A percentile compares a stretch with the other conserved stretches of the same genome.
These are phyloP conservation scores for Alnus glutinosa DNA, from an alignment of 306 rosid genomes.

Conservation along the genomic window DNA sequence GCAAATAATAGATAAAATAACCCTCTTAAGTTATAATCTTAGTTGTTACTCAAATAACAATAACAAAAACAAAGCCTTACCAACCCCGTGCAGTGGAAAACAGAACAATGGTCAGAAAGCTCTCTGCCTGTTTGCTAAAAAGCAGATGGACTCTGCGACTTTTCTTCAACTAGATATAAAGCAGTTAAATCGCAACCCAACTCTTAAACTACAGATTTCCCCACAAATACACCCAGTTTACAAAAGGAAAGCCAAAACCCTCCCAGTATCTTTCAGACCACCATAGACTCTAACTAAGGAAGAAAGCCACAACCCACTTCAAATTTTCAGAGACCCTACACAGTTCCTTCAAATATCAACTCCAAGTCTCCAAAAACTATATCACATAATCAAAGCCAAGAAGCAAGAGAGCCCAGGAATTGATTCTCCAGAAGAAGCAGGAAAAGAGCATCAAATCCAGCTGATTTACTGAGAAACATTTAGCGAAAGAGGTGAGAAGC, in stretches of 20 bases:
- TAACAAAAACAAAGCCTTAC: conserved; percentile 22
- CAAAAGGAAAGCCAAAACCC: not conserved
- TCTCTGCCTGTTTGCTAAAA: conserved; percentile 22
- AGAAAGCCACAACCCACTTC: conserved; percentile 6
- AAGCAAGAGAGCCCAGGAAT: not conserved
- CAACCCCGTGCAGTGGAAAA: conserved; percentile 18
- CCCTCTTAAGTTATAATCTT: not conserved
- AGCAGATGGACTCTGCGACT: not conserved
- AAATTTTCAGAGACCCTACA: not conserved
- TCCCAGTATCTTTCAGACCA: not conserved
- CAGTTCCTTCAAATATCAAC: conserved; percentile 1
- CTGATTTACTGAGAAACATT: no score
- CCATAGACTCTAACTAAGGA: not conserved
- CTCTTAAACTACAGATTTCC: not conserved
- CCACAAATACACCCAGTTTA: not conserved
- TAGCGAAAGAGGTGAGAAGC: no score
- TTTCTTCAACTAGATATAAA: not conserved
- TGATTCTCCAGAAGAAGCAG: not conserved
- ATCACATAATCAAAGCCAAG: not conserved
- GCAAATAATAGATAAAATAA: not conserved
- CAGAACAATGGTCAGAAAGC: conserved; percentile 19
- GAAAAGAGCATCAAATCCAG: not conserved
- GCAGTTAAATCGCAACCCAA: not conserved
- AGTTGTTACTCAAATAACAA: not conserved
- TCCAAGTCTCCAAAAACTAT: conserved; percentile 1